Base-by-base conservation (phyloP, 495 filamentous ascomycete genomes). In the Lasiosphaeris hirsuta region DNA sequence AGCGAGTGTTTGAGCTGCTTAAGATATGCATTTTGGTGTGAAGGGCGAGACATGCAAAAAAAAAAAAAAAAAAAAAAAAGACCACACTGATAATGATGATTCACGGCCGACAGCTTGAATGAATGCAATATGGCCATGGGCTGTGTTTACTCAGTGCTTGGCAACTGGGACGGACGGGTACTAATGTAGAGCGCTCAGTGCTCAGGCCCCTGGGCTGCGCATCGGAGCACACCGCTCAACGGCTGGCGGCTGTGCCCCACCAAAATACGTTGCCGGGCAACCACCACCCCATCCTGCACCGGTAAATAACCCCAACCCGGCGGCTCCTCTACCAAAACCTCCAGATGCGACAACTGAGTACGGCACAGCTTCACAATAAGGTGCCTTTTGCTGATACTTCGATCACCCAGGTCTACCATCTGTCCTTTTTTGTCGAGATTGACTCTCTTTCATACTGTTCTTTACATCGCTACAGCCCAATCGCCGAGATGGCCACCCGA, bases 401-500 rank as follows among this genome's bases (percentile, higher is more conserved):
- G 34, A 36, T 19, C 38, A 6, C 14, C 14, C 10, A 41, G 11
- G 11, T 41, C n/a, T 38, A 14, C 33, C 18, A 10, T 23, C 15
- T 34, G 19, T 44, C 36, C 39, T 17, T 38, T 15, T 23, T 38
- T 36, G 46, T 30, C 5, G 23, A 30, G 23, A 30, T 30, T 30
- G 23, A 30, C 10, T 37, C 14, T 19, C n/a, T 45, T 39, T 17
- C 44, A 42, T 54, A 9, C 41, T 39, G 37, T 52, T 11, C 41
- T 33, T 6, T 52, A 41, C 11, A 37, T 43, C 54, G 30, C 44
- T n/a, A 42, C 33, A 33, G 4, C 42, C 54, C 2, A 43, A 42
- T 1, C 18, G 19, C 42, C 44, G 63, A 55, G 62, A 83, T 84
- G 80, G 72, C 81, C 35, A 65, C 74, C 39, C 71, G 78, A 57